Evolutionary conservation across 345 rosid species (phyloP).

Genomic region (Angophora floribunda): DNA sequence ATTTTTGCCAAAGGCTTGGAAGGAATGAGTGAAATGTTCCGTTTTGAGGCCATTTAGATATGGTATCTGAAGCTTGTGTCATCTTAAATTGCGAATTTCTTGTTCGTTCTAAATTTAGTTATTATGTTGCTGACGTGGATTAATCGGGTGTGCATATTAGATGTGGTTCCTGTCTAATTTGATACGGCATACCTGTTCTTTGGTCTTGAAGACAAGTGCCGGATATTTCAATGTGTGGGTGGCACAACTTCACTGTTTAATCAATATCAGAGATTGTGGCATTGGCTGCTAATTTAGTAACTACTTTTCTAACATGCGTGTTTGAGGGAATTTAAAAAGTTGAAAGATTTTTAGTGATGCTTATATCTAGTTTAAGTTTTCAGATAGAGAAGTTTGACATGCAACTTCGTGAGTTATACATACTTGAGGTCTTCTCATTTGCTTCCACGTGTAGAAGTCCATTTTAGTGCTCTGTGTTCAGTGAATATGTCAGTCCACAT

Average conservation of each 20-base stretch:
- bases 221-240: not conserved
- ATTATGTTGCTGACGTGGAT: not conserved
- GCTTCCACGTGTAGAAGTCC: not conserved
- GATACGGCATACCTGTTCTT: not conserved
- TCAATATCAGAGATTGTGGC: not conserved
- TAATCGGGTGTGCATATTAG: not conserved
- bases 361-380: not conserved
- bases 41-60: not conserved
- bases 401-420: not conserved
- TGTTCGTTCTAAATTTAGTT: not conserved
- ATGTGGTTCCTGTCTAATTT: not conserved
- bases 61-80: not conserved
- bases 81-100: not conserved
- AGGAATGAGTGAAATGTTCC: not conserved
- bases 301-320: not conserved
- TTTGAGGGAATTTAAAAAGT: not conserved
- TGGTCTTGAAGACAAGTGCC: not conserved
- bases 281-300: not conserved
- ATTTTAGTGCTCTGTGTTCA: not conserved
- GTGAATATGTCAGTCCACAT: not conserved
- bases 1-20: not conserved
- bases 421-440: not conserved
- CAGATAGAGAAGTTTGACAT: not conserved
- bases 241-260: not conserved
- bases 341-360: not conserved